phyloP scores from a whole-genome alignment of 1,284 basidiomycete species.

The Spongiforma sp. region DNA sequence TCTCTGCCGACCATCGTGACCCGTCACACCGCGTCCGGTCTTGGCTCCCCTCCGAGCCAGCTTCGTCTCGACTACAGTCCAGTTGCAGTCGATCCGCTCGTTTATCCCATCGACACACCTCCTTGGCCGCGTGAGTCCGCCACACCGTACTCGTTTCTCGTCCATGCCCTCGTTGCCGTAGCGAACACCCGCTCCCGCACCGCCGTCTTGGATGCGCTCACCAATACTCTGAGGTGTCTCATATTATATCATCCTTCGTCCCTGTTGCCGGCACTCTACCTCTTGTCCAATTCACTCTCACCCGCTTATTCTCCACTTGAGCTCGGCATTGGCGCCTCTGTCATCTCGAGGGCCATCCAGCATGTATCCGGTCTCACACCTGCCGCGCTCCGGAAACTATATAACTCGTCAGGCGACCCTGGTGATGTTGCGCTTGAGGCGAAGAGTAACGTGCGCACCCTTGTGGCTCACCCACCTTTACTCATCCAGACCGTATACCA shows the following conservation, averaged over 20 bases:
- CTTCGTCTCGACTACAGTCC: slow-evolving; percentile 30
- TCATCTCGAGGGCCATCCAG: slow-evolving; percentile 82
- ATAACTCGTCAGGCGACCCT: slow-evolving; percentile 72
- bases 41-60: slow-evolving; percentile 6
- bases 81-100: slow-evolving; percentile 52
- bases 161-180: slow-evolving; percentile 75
- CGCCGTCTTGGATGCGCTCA: slow-evolving; percentile 78
- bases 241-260: slow-evolving; percentile 71
- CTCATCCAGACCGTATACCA: slow-evolving; percentile 69
- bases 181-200: slow-evolving; percentile 85
- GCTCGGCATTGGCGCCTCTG: slow-evolving; percentile 77
- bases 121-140: slow-evolving; percentile 46
- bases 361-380: slow-evolving; percentile 81
- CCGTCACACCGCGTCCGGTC: slow-evolving; percentile 7
- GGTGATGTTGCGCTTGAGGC: slow-evolving; percentile 88
- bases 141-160: slow-evolving; percentile 85
- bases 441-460: slow-evolving; percentile 78
- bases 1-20: slow-evolving; percentile 10
- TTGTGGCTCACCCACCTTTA: slow-evolving; percentile 76
- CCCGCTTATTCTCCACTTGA: slow-evolving; percentile 80
- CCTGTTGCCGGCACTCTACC: slow-evolving; percentile 84
- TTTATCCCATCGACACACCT: slow-evolving; percentile 42
- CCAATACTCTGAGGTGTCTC: slow-evolving; percentile 80
- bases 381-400: slow-evolving; percentile 69
- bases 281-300: slow-evolving; percentile 86